Evolutionary conservation across 495 filamentous ascomycete genomes (phyloP), one percentile per base, ranked within the genome.

Genomic region (Apodospora peruviana): DNA sequence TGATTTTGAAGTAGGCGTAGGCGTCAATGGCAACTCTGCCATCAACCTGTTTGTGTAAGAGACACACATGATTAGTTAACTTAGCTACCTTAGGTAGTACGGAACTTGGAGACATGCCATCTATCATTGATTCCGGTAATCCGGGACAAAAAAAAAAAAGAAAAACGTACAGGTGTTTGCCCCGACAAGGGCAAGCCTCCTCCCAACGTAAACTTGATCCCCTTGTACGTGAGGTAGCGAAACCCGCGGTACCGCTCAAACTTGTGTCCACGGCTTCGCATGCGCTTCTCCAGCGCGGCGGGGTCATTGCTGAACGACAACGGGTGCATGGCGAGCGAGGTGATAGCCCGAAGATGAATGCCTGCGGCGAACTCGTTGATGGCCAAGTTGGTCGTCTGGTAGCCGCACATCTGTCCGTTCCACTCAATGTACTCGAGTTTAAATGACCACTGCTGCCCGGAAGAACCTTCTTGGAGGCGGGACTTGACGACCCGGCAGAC

Each of bases 171-270:
- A n/a, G n/a, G n/a, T n/a, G n/a, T n/a, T n/a, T n/a, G n/a, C n/a
- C n/a, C n/a, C n/a, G n/a, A n/a, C n/a, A n/a, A n/a, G n/a, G n/a
- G n/a, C n/a, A n/a, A n/a, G n/a, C n/a, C n/a, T n/a, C n/a, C n/a
- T n/a, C n/a, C 47, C 17, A 55, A 10, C 0, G 20, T 2, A 7
- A 66, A 34, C 43, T 27, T 57, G 40, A 10, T 40, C 2, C 77
- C 82, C 24, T 74, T 64, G 53, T 81, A 83, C 4, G 66, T 53
- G 49, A 73, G 77, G 61, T 80, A 80, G 44, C 78, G 73, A 34
- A 71, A 77, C 1, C 82, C 82, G 27, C 69, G 64, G 18, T 80
- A 68, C 23, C 57, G 48, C 47, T 78, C 68, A 58, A 76, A 80
- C 8, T 51, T 46, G 42, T 63, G 65, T 11, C 76, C 78, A 4